Base-by-base conservation (phyloP, 164 flowering plant genomes). In the Nymphaea colorata region DNA sequence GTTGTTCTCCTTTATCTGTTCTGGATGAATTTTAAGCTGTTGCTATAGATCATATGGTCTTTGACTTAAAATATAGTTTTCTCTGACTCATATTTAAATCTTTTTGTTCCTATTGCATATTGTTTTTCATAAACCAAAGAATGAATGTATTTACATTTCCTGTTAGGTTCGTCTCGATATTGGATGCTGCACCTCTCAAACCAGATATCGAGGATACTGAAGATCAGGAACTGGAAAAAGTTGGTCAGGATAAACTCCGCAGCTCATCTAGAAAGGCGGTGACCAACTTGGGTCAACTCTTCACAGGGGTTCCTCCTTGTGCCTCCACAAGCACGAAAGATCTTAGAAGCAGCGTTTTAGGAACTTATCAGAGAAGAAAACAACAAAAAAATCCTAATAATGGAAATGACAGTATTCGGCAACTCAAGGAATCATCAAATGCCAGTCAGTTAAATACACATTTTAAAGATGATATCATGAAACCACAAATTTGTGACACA, bases 141-240 rank as follows among this genome's bases (percentile, higher is more conserved):
- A 25, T 25, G 36, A 25, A 25, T 25, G 36, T 25, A 25, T 25
- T 25, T 25, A 25, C 36, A 25, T 25, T 25, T 10, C 16, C 16
- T 55, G 59, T 16, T 55, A 94, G 98, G 86, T 94, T 94, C 83
- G 96, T 94, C 41, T 85, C 89, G 47, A 78, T 88, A 69, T 70
- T 94, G 72, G 98, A 94, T 76, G 97, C 83, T 61, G 78, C 80
- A 51, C 78, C 96, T 67, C 80, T 91, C 65, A 94, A 91, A 77
- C 95, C 90, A 65, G 86, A 74, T 64, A 68, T 73, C 44, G 86
- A 79, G 16, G 79, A 72, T 69, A 64, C 76, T 73, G 84, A 78
- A 57, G 64, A 77, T 69, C 62, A 71, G 17, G 47, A 59, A 68
- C 79, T 79, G 74, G 80, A 67, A 66, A 72, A 64, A 41, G 76